Percentiles rank a stretch among this genome's conserved stretches.
These are phyloP conservation scores for Pseudocercospora pini-densiflorae DNA, from an alignment of 2,329 filamentous ascomycete species.

Conservation along the genomic window DNA sequence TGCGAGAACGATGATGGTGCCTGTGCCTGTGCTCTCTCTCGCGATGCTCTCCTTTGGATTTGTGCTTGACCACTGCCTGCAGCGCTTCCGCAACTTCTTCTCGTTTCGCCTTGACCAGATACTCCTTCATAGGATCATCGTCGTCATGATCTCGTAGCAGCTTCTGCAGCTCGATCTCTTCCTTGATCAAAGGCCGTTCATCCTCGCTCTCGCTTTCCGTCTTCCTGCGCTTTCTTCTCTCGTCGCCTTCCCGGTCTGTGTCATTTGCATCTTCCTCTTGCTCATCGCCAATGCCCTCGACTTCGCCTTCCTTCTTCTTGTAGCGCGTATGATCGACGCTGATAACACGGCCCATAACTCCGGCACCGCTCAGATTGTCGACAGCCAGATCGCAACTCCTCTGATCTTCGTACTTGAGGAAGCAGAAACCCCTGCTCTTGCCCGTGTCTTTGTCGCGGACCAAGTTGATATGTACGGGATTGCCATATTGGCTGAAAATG, in stretches of 20 bases:
- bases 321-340: constrained; percentile 94
- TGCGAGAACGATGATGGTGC: constrained; percentile 14
- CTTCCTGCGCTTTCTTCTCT: constrained; percentile 51
- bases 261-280: constrained; percentile 61
- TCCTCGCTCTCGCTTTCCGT: constrained; percentile 49
- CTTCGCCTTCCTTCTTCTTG: constrained; percentile 77
- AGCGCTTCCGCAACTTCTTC: constrained; percentile 79
- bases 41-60: constrained; percentile 50
- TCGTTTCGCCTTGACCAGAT: constrained; percentile 86
- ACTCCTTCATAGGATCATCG: constrained; percentile 96
- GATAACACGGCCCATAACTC: constrained; percentile 77
- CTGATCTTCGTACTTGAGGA: constrained; percentile 98
- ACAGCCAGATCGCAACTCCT: constrained; percentile 94
- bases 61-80: constrained; percentile 56
- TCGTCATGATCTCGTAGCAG: constrained; percentile 78
- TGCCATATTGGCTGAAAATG: constrained; percentile 96
- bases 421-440: constrained; percentile 92
- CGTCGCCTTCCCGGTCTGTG: constrained; percentile 42
- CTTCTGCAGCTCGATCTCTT: constrained; percentile 78
- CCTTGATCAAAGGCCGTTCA: constrained; percentile 69
- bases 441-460: constrained; percentile 95
- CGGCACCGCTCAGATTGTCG: constrained; percentile 89
- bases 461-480: constrained; percentile 91
- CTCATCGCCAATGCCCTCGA: constrained; percentile 45
- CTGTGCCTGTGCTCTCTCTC: constrained; percentile 13